A percentile compares a stretch with the other conserved stretches of the same genome.
Conservation (phyloP, 148 eudicot genomes). For the Amaranthus palmeri region DNA sequence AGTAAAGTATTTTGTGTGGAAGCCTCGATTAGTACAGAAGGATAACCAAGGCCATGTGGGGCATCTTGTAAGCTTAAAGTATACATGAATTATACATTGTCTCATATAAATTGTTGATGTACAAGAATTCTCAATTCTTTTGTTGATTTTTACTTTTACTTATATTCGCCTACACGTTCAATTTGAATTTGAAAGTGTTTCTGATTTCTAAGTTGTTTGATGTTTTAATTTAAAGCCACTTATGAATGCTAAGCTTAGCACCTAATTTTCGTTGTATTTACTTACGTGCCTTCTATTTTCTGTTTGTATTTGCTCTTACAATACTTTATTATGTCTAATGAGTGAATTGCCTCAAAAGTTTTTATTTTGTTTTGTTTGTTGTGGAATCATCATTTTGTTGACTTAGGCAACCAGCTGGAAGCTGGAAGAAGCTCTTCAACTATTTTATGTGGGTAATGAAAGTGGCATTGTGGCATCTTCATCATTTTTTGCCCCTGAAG, state of each 20-base stretch:
- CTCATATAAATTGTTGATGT: too few relatives aligned
- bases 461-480: conserved; percentile 42
- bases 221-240: background rate
- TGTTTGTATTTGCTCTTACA: background rate
- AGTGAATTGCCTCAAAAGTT: background rate
- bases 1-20: too few relatives aligned
- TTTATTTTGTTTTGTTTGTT: background rate
- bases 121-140: too few relatives aligned
- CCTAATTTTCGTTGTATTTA: background rate
- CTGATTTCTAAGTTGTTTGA: background rate
- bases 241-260: background rate
- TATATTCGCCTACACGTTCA: background rate
- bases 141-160: background rate
- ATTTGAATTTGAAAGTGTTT: background rate
- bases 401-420: conserved; percentile 90
- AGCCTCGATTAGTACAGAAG: too few relatives aligned
- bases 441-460: conserved; percentile 85
- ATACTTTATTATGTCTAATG: background rate
- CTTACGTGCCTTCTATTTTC: background rate
- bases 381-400: conserved; percentile 5
- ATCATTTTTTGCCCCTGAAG: conserved; percentile 36
- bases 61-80: too few relatives aligned
- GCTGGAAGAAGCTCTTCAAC: conserved; percentile 95
- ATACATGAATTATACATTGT: too few relatives aligned
- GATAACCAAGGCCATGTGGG: too few relatives aligned